These are phyloP conservation scores for Exutisphaerella laricina DNA, from an alignment of 2,329 filamentous ascomycete genomes.

Conservation along the genomic window DNA sequence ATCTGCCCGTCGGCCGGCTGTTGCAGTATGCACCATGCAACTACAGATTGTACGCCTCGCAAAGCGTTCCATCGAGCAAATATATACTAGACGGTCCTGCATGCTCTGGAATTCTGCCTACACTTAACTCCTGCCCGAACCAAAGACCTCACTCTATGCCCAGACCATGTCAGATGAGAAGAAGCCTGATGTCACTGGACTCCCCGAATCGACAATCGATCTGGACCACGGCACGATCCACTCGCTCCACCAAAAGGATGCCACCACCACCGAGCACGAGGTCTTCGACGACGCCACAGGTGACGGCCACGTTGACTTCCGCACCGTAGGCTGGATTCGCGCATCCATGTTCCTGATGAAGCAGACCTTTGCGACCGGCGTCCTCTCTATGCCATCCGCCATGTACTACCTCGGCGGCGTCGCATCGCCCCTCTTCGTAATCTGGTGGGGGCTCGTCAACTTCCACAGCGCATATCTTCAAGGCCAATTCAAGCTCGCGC, in stretches of 20 bases:
- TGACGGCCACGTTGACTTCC: slow-evolving; percentile 12
- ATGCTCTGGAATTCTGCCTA: no score
- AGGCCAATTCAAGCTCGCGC: slow-evolving; percentile 18
- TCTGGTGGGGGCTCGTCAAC: slow-evolving; percentile 18
- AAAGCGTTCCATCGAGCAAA: no score
- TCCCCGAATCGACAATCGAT: neutral
- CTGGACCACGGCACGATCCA: slow-evolving; percentile 1
- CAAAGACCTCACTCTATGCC: neutral
- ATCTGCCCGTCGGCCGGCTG: no score
- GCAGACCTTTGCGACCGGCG: slow-evolving; percentile 19
- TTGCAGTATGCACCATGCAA: no score
- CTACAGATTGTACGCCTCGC: no score
- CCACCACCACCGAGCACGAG: slow-evolving; percentile 3
- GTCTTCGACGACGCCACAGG: slow-evolving; percentile 9
- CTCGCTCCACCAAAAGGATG: neutral
- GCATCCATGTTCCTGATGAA: slow-evolving; percentile 18
- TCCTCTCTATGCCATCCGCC: slow-evolving; percentile 18
- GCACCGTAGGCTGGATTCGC: slow-evolving; percentile 16
- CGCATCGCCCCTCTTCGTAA: slow-evolving; percentile 13
- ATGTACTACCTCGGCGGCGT: slow-evolving; percentile 19
- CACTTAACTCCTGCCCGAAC: no score
- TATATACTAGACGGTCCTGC: no score
- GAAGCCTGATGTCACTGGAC: neutral
- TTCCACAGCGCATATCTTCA: slow-evolving; percentile 17
- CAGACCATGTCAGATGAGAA: slow-evolving; percentile 4